Conservation (phyloP, 768 basidiomycete genomes). For the Trametes cingulata region DNA sequence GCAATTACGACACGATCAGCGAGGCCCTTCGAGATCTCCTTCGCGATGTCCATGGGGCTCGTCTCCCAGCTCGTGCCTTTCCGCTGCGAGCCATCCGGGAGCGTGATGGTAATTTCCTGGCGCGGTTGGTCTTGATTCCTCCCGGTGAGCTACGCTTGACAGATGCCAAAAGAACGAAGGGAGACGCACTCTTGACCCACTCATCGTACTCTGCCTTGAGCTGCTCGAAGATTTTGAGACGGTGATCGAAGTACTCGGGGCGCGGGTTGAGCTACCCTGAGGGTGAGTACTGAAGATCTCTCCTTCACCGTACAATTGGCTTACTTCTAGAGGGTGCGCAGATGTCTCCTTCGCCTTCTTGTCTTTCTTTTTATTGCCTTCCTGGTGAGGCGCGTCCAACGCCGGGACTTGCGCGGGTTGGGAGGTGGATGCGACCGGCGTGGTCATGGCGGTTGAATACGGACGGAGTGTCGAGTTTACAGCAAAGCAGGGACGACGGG, state of each 20-base stretch:
- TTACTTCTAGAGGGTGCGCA: constrained; percentile 72
- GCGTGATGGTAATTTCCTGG: constrained; percentile 77
- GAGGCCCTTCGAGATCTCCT: constrained; percentile 81
- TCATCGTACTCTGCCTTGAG: constrained; percentile 83
- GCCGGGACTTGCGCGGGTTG: constrained; percentile 49
- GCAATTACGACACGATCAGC: constrained; percentile 91
- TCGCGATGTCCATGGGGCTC: constrained; percentile 87
- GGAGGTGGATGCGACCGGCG: constrained; percentile 56
- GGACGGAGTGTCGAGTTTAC: constrained; percentile 20
- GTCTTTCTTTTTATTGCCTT: constrained; percentile 48
- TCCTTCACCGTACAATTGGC: constrained; percentile 34
- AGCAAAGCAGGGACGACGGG: constrained; percentile 9
- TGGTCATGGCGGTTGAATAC: constrained; percentile 47
- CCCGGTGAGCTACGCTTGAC: neutral
- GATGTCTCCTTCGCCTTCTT: constrained; percentile 34
- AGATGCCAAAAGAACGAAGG: neutral
- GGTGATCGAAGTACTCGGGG: constrained; percentile 86
- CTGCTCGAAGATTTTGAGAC: constrained; percentile 87
- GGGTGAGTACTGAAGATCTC: neutral
- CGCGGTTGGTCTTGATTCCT: constrained; percentile 66
- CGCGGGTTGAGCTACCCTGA: constrained; percentile 67
- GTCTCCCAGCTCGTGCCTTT: constrained; percentile 94
- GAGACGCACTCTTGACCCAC: constrained; percentile 68
- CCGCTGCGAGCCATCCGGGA: constrained; percentile 84
- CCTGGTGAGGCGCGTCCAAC: constrained; percentile 43